Base-by-base conservation (phyloP, 2,329 filamentous ascomycete genomes). In the Aspergillus texensis region DNA sequence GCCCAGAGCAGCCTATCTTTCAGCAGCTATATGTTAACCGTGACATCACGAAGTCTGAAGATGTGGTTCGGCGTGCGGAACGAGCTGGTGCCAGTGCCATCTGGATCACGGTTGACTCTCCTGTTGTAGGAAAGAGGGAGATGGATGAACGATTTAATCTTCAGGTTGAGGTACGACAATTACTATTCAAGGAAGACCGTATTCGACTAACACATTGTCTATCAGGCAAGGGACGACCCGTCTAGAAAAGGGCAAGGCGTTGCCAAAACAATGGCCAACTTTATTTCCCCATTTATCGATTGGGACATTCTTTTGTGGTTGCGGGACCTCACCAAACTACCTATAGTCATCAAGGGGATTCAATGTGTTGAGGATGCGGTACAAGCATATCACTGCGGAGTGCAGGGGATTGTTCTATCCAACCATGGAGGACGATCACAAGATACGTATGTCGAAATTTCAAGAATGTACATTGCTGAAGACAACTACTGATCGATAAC, bases 281-380 rank as follows among this genome's bases (percentile, higher is more conserved):
- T 69, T 6, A 73, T 73, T 50, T 72, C 72, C 0, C 74, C 74
- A 0, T 68, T 66, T 2, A 70, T 75, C 12, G 71, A 74, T 58
- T 75, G 73, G 74, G 67, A 67, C 2, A 74, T 72, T 19, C 65
- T 75, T 2, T 57, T 61, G 1, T 75, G 83, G 83, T 75, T 87
- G 3, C 74, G 78, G 24, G 59, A 71, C 19, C 71, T 79, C 19
- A 75, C 73, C n/a, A 62, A 69, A 12, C 69, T 79, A 16, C 73
- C 78, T 30, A 64, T 79, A 1, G 77, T 78, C 6, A 70, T 79
- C 19, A 79, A 79, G 54, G 77, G 77, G 0, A 72, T 87, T 21
- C 79, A 84, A 60, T 80, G 80, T 52, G 79, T 81, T 1, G 80
- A 82, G 19, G 85, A 87, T 62, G 84, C 83, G 0, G 72, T 78